Base-by-base conservation (phyloP, 352 stramenopile genomes). In the Aphanomyces astaci region DNA sequence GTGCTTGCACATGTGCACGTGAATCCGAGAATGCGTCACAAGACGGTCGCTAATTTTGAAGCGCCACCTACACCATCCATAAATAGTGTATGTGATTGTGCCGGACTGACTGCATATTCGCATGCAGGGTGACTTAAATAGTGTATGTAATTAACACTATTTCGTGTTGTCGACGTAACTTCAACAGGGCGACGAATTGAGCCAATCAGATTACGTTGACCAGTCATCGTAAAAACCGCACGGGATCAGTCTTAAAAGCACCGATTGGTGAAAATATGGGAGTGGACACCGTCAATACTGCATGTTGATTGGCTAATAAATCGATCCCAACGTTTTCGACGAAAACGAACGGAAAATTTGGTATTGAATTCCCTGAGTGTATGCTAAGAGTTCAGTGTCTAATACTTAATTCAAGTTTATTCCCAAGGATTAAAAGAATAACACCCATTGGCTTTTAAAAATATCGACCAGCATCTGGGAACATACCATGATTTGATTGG, bases 221-320 rank as follows among this genome's bases (percentile, higher is more conserved):
- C 36, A 43, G 36, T 43, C 36, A 43, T 43, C 7, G 36, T 43
- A 43, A 43, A 43, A 43, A 43, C 36, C 36, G 7, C 7, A 43
- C 36, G 36, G 36, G 15, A 43, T 43, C n/a, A n/a, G n/a, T 55
- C 48, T 55, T 55, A 31, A 31, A 55, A 24, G 10, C 48, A 24
- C 11, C 13, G 27, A 31, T 55, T 30, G 48, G 27, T 1, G 13
- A 22, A 55, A 55, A 55, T 25, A 11, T 55, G 48, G 27, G n/a
- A 55, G 10, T 3, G n/a, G 10, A 30, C 10, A 3, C 11, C 10
- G n/a, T 49, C 10, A 15, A 43, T 55, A 1, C 22, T 36, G n/a
- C 13, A 28, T 36, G 30, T 59, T 32, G 51, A 59, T 59, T 59
- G 51, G 51, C 25, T 59, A 9, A 59, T 33, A 36, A n/a, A 53